phyloP scores from a whole-genome alignment of 257 asterid genomes.

The Rehmannia glutinosa region DNA sequence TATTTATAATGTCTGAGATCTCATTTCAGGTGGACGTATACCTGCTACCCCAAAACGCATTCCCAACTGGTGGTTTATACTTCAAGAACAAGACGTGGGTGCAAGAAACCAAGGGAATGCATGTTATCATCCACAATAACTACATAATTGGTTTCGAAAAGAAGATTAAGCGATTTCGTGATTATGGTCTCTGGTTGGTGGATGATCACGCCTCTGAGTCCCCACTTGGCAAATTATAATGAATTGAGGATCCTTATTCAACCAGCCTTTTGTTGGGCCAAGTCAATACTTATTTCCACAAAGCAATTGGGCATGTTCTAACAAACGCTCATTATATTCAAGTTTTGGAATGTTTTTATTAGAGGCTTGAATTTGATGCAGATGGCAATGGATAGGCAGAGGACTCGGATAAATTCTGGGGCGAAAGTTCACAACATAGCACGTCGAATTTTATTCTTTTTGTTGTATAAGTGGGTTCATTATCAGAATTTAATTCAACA shows the following conservation, averaged over 20 bases:
- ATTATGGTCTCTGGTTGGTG: conserved; percentile 84
- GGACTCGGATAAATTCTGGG: conserved; percentile 7
- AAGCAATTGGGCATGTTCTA: neutral
- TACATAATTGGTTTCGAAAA: conserved; percentile 87
- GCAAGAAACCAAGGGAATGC: conserved; percentile 82
- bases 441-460: neutral
- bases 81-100: conserved; percentile 96
- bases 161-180: conserved; percentile 79
- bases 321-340: too few relatives aligned
- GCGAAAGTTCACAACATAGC: neutral
- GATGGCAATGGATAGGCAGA: conserved; percentile 8
- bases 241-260: neutral
- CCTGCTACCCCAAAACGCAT: conserved; percentile 84
- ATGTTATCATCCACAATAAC: conserved; percentile 85
- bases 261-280: neutral
- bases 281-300: neutral
- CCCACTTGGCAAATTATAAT: conserved; percentile 72
- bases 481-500: neutral
- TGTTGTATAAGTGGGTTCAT: conserved; percentile 13
- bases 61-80: conserved; percentile 96
- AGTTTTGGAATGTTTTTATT: neutral
- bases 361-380: neutral
- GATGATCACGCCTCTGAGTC: conserved; percentile 79
- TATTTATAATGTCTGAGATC: neutral
- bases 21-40: conserved; percentile 80